phyloP scores from a whole-genome alignment of 2,329 filamentous ascomycete genomes.

The Colletotrichum theobromicola region DNA sequence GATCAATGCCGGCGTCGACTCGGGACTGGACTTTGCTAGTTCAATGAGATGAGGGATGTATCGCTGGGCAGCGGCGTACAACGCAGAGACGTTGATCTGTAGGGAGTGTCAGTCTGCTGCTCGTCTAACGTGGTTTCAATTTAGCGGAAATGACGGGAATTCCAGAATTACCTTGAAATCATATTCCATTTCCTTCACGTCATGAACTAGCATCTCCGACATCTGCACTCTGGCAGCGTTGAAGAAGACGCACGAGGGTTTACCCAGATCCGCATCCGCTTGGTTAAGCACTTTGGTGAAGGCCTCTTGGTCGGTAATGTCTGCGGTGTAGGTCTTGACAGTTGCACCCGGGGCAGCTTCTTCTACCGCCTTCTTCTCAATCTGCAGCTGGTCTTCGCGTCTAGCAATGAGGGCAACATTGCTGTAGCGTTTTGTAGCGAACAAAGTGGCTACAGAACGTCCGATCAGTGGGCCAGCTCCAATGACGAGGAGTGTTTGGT shows the following conservation, averaged over 20 bases:
- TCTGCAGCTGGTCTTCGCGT: slow-evolving; percentile 41
- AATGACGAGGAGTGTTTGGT: slow-evolving; percentile 18
- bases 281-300: slow-evolving; percentile 43
- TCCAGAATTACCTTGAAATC: slow-evolving; percentile 49
- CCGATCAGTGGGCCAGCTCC: neutral
- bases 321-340: slow-evolving; percentile 48
- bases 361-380: slow-evolving; percentile 37
- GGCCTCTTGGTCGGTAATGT: slow-evolving; percentile 44
- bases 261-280: slow-evolving; percentile 43
- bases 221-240: slow-evolving; percentile 55
- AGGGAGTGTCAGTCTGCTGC: neutral
- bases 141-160: neutral
- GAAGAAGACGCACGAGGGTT: slow-evolving; percentile 55
- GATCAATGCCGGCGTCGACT: slow-evolving; percentile 48
- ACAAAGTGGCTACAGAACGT: neutral
- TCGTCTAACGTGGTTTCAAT: neutral
- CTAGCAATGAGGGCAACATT: slow-evolving; percentile 55
- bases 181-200: slow-evolving; percentile 48
- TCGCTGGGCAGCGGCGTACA: slow-evolving; percentile 53
- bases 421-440: neutral
- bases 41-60: slow-evolving; percentile 46
- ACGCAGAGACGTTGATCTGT: slow-evolving; percentile 50
- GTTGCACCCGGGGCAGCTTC: slow-evolving; percentile 32
- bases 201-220: slow-evolving; percentile 44
- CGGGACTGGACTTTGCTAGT: slow-evolving; percentile 31